These are phyloP conservation scores for Calamus simplicifolius DNA, from an alignment of 176 grass and related monocot genomes.

Conservation along the genomic window DNA sequence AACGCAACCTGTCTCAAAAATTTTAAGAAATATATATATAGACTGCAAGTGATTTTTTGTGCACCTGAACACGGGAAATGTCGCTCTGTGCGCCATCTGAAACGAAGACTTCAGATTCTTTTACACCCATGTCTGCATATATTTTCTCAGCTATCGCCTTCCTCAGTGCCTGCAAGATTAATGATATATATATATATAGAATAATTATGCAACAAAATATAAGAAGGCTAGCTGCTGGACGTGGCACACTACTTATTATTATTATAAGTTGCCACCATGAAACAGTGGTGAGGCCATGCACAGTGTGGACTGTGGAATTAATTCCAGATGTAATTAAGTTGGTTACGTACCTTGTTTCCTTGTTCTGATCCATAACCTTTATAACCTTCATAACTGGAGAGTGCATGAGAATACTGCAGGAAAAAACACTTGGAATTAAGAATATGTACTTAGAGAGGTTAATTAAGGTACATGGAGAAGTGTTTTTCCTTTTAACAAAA, in stretches of 20 bases:
- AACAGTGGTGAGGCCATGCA: neutral
- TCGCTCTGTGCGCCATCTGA: conserved; percentile 90
- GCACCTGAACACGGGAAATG: conserved; percentile 74
- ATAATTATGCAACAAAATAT: neutral
- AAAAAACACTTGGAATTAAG: no score
- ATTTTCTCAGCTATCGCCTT: conserved; percentile 56
- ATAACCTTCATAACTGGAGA: conserved; percentile 88
- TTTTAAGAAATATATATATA: no score
- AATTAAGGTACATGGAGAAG: no score
- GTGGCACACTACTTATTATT: no score
- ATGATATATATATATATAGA: no score
- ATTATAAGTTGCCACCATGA: no score
- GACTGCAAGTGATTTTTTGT: neutral
- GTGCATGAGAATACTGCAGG: conserved; percentile 59
- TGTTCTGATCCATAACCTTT: conserved; percentile 78
- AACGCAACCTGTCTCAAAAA: no score
- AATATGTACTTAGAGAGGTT: no score
- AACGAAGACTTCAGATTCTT: conserved; percentile 59
- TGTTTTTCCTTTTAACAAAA: no score
- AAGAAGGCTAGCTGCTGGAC: no score
- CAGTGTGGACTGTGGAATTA: neutral
- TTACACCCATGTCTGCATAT: conserved; percentile 64
- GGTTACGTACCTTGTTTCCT: conserved; percentile 60
- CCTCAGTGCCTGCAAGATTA: conserved; percentile 41
- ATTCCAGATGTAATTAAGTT: no score